Evolutionary conservation across 208 protist genomes (phyloP).

Genomic region (Trypanosoma avium): DNA sequence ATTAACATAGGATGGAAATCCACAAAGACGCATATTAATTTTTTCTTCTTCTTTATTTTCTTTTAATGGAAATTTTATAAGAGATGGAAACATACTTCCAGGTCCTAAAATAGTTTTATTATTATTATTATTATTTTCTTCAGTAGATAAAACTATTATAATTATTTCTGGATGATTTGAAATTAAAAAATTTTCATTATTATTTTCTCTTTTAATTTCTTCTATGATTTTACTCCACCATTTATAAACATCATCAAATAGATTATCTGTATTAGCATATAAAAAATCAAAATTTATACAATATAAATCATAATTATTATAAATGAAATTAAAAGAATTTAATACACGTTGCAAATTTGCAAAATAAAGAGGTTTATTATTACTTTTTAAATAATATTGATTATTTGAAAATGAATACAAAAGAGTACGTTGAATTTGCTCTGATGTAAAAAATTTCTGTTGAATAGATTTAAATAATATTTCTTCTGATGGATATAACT

Average conservation of each 20-base stretch:
- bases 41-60: not conserved
- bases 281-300: conserved; percentile 12
- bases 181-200: not conserved
- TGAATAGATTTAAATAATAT: conserved; percentile 11
- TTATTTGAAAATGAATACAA: conserved; percentile 5
- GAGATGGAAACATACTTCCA: conserved; percentile 22
- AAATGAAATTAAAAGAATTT: not conserved
- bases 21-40: conserved; percentile 9
- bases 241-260: conserved; percentile 6
- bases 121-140: not conserved
- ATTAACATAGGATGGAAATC: conserved; percentile 18
- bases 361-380: not conserved
- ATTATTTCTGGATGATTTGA: conserved; percentile 15
- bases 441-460: conserved; percentile 3
- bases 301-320: not conserved
- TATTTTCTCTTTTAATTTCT: not conserved
- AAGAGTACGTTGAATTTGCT: not conserved
- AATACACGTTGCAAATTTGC: not conserved
- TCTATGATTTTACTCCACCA: conserved; percentile 5
- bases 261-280: no score
- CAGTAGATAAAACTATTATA: conserved; percentile 22
- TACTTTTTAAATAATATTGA: not conserved
- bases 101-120: not conserved
- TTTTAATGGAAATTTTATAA: not conserved
- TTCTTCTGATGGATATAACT: not conserved